Percentiles rank a stretch among this genome's conserved stretches.
Conservation (phyloP, 768 basidiomycete genomes). For the Infundibulicybe gibba region DNA sequence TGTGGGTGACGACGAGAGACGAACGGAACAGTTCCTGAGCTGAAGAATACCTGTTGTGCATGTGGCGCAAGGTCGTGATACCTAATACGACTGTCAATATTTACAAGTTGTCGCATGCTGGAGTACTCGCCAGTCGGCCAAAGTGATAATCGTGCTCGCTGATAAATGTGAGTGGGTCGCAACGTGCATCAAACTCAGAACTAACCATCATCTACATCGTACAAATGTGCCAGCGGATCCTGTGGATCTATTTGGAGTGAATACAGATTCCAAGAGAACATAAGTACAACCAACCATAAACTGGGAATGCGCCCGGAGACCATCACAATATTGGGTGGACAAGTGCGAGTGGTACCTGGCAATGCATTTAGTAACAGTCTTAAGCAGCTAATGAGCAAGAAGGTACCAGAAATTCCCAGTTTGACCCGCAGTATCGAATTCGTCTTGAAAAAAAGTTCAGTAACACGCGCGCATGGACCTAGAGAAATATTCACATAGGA, state of each 20-base stretch:
- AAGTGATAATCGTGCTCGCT: not conserved
- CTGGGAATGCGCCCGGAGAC: slow-evolving; percentile 13
- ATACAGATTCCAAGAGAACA: not conserved
- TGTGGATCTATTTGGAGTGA: slow-evolving; percentile 25
- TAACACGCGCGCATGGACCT: too few species aligned
- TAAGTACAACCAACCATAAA: slow-evolving; percentile 8
- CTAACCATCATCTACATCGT: slow-evolving; percentile 43
- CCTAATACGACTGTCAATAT: not conserved
- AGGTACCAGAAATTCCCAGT: slow-evolving; percentile 22
- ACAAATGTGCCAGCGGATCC: slow-evolving; percentile 36
- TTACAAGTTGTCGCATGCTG: not conserved
- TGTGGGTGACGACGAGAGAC: too few species aligned
- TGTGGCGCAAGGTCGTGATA: not conserved
- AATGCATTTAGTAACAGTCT: slow-evolving; percentile 9
- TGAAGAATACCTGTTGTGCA: slow-evolving; percentile 8
- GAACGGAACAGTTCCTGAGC: not conserved
- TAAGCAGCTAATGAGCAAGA: not conserved
- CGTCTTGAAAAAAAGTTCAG: slow-evolving; percentile 26
- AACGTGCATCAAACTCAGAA: not conserved
- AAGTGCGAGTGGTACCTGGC: slow-evolving; percentile 23
- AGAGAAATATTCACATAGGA: too few species aligned
- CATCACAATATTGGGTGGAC: slow-evolving; percentile 18
- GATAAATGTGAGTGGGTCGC: not conserved
- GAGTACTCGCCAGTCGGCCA: not conserved
- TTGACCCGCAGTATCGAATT: slow-evolving; percentile 26